phyloP scores from a whole-genome alignment of 2,329 filamentous ascomycete species.

The Microascus cirrosus region DNA sequence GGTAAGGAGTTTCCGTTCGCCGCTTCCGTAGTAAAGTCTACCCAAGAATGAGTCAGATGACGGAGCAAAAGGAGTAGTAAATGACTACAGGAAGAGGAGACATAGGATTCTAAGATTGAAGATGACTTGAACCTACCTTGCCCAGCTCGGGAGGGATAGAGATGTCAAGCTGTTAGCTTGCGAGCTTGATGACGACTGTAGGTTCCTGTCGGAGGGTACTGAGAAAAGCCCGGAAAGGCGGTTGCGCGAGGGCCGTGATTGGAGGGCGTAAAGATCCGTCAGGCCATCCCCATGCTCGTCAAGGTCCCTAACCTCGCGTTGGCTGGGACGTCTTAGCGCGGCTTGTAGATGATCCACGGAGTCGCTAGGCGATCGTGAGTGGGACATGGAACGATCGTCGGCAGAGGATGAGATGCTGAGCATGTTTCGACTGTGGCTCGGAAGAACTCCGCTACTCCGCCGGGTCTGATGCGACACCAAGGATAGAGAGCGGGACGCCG shows the following conservation, averaged over 20 bases:
- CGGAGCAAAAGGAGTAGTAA: not conserved
- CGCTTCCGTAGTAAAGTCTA: conserved; percentile 60
- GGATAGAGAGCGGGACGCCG: conserved; percentile 31
- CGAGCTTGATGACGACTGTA: conserved; percentile 40
- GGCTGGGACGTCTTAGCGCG: conserved; percentile 25
- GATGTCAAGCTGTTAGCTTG: conserved; percentile 32
- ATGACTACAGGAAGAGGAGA: not conserved
- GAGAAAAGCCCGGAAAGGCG: conserved; percentile 41
- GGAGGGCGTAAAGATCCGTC: conserved; percentile 43
- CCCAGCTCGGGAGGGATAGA: conserved; percentile 40
- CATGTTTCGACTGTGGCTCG: conserved; percentile 41
- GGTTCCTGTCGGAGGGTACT: conserved; percentile 36
- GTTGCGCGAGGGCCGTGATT: conserved; percentile 40
- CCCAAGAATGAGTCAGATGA: not conserved
- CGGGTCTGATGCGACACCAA: conserved; percentile 26
- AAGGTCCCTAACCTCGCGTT: conserved; percentile 39
- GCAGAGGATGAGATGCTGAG: conserved; percentile 47
- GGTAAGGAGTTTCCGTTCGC: conserved; percentile 43
- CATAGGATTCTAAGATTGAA: not conserved
- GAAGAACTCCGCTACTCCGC: conserved; percentile 36
- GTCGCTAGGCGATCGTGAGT: conserved; percentile 27
- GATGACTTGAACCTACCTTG: conserved; percentile 24
- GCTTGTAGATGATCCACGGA: conserved; percentile 39
- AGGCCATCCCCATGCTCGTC: conserved; percentile 56
- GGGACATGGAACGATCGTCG: conserved; percentile 26